phyloP scores from a whole-genome alignment of 768 basidiomycete genomes.

The Lactarius hengduanensis region DNA sequence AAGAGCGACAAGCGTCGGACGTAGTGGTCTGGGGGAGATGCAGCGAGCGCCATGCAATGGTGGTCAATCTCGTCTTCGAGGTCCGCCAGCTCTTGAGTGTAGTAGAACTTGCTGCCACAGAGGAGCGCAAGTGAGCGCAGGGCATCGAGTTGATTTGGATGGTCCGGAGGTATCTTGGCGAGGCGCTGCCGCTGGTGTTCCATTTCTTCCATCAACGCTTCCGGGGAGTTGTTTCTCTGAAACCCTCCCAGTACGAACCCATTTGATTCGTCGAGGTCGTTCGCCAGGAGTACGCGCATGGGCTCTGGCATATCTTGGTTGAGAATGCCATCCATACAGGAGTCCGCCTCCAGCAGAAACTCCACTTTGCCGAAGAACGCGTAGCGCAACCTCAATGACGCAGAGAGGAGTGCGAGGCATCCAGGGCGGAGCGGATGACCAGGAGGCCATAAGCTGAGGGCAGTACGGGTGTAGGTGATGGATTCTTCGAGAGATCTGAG shows the following conservation, averaged over 20 bases:
- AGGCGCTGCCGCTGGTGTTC: constrained; percentile 1
- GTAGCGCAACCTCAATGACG: constrained; percentile 2
- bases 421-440: constrained; percentile 3
- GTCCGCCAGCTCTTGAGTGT: constrained; percentile 1
- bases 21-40: constrained; percentile 9
- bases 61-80: constrained; percentile 15
- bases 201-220: neutral
- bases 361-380: constrained; percentile 11
- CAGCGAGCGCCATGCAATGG: constrained; percentile 10
- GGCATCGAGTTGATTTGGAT: constrained; percentile 5
- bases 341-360: constrained; percentile 14
- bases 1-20: constrained; percentile 6
- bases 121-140: constrained; percentile 1
- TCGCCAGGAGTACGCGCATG: neutral
- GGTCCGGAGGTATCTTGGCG: neutral
- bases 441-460: constrained; percentile 1
- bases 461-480: constrained; percentile 3
- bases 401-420: constrained; percentile 16
- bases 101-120: neutral
- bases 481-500: constrained; percentile 11
- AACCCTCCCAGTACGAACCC: constrained; percentile 5
- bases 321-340: neutral
- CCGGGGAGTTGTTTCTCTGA: constrained; percentile 3
- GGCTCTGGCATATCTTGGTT: constrained; percentile 5
- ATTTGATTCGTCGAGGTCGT: constrained; percentile 2